Evolutionary conservation across 805 yeast genomes (phyloP), one percentile per base, ranked within the genome.

Genomic region (Cyberlindnera lachancei): DNA sequence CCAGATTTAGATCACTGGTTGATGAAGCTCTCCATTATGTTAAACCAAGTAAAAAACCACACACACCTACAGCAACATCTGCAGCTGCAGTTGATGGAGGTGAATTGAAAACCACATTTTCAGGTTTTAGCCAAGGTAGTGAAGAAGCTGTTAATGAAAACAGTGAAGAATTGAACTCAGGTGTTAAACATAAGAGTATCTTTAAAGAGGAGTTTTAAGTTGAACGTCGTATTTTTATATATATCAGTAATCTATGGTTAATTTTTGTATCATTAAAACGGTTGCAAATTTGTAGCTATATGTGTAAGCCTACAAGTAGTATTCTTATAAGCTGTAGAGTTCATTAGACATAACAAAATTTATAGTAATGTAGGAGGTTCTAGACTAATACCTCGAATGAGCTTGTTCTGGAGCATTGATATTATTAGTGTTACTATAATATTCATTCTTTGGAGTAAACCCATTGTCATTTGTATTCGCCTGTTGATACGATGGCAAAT

Each of bases 101-200:
- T 30, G 56, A 48, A 20, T 36, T 50, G 30, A 46, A 48, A 34
- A 47, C 52, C 30, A 63, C 68, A 3, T 66, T 66, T 38, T 54
- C 65, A 17, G 67, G 66, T 4, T 66, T 66, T 44, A 59, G 66
- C n/a, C 70, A 66, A 46, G 70, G 70, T 18, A 65, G 70, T 6
- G 56, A 40, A 14, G 54, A 46, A 22, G n/a, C n/a, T n/a, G 70
- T 70, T 18, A 65, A 69, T 6, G 56, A 40, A 14, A 53, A 46
- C 22, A 50, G 43, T 26, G 48, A 42, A 28, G 50, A 44, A 18
- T 27, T 25, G 23, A 33, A 30, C 13, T 35, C 27, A 15, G 36
- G 41, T 15, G 45, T 37, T 17, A 42, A 47, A 34, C 43, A 42
- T 30, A 48, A 43, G 36, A 44, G 55, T 29, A 44, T 45, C 25